Conservation (phyloP, 2,329 filamentous ascomycete species). For the Fusarium floridanum region DNA sequence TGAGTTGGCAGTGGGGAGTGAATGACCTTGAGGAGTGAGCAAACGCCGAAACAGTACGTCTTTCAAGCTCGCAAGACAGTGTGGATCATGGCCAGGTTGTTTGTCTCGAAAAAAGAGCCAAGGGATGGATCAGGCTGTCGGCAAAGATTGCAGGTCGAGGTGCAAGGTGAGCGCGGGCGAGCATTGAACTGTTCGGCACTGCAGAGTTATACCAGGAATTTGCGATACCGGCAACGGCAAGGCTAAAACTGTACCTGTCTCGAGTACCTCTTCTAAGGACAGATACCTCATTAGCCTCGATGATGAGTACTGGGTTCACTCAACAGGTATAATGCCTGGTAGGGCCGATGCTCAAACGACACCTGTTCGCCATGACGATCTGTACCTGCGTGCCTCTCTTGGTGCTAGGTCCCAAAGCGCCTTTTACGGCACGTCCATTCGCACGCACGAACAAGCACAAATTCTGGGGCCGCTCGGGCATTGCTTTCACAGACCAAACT, state of each 20-base stretch:
- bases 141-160: neutral
- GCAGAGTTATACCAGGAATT: neutral
- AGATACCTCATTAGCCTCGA: neutral
- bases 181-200: neutral
- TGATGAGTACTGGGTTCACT: neutral
- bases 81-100: neutral
- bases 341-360: neutral
- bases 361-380: neutral
- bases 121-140: neutral
- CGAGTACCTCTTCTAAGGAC: neutral
- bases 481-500: neutral
- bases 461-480: neutral
- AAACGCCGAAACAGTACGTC: neutral
- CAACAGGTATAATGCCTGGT: neutral
- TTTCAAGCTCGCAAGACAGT: neutral
- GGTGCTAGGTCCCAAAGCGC: neutral
- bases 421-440: neutral
- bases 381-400: neutral
- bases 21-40: neutral
- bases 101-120: neutral
- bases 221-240: neutral
- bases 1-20: neutral
- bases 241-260: neutral
- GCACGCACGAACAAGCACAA: neutral
- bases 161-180: neutral